phyloP scores from a whole-genome alignment of 2,329 filamentous ascomycete species.

The Fusarium algeriense region DNA sequence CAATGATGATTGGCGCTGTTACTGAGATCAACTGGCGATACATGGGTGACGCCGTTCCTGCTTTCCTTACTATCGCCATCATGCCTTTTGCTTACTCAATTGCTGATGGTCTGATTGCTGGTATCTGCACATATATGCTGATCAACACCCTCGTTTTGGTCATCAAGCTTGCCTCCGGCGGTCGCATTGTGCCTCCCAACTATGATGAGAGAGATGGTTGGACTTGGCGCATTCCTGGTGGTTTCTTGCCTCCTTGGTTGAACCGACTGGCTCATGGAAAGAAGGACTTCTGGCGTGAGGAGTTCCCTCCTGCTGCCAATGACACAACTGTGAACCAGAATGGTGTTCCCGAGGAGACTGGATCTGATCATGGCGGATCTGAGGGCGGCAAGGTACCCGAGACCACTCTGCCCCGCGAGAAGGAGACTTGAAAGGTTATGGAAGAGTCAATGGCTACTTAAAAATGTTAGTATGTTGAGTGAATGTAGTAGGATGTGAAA shows the following conservation, averaged over 20 bases:
- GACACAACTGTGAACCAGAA: slow-evolving; percentile 30
- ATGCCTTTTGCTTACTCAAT: slow-evolving; percentile 95
- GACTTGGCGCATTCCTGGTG: slow-evolving; percentile 82
- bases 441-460: background rate
- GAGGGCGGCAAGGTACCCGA: slow-evolving; percentile 40
- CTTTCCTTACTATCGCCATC: slow-evolving; percentile 84
- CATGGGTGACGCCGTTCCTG: slow-evolving; percentile 84
- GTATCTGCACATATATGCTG: slow-evolving; percentile 80
- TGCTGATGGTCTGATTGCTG: slow-evolving; percentile 85
- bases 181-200: slow-evolving; percentile 79
- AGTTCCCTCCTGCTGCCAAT: slow-evolving; percentile 38
- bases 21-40: slow-evolving; percentile 92
- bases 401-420: slow-evolving; percentile 34
- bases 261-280: slow-evolving; percentile 73
- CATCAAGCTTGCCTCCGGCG: slow-evolving; percentile 73
- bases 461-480: slow-evolving; percentile 26
- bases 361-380: slow-evolving; percentile 45
- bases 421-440: slow-evolving; percentile 24
- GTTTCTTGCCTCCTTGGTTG: slow-evolving; percentile 81
- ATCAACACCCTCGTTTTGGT: slow-evolving; percentile 80
- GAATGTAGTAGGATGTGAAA: slow-evolving; percentile 9
- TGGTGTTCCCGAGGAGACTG: slow-evolving; percentile 29
- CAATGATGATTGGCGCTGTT: slow-evolving; percentile 84
- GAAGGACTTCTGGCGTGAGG: slow-evolving; percentile 76
- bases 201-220: slow-evolving; percentile 83